Base-by-base conservation (phyloP, 106 monocot species). In the Allium cepa region DNA sequence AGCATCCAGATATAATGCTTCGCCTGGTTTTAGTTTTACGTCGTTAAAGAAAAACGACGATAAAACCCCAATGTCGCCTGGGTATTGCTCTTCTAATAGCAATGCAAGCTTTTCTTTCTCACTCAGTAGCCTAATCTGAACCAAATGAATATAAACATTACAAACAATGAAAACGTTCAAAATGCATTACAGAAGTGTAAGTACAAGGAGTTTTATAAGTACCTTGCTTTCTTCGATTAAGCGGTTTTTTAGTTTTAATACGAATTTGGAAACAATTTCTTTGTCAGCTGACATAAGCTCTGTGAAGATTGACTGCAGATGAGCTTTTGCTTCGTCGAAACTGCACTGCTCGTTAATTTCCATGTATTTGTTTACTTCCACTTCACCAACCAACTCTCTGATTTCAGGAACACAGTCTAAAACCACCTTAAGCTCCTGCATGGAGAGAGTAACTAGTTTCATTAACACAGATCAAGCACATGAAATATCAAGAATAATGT, bases 21-120 rank as follows among this genome's bases (percentile, higher is more conserved):
- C 96, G 5, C 96, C 96, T 12, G 92, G 96, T 18, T 65, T 80
- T n/a, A 97, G 88, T 68, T 82, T 88, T 16, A 97, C 82, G 69
- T 86, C 86, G 63, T 97, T 97, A 60, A 97, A 86, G 71, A 97
- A 97, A 73, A 88, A 89, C 56, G 88, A 74, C 56, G 96, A 76
- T 69, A 92, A 51, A 17, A 92, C 92, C 56, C 92, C 96, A 62
- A 97, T 68, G 79, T 97, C 96, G 73, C 48, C 79, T 64, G 88
- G 92, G 73, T 97, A 92, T 47, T 97, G 96, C 69, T 84, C 69
- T 68, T 92, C 88, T 60, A 97, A 66, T 47, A 75, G 66, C 13
- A 97, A 71, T 53, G 77, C 84, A 10, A 97, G 82, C 11, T 80
- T 49, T 71, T 97, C 96, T 59, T 92, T 97, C 76, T 88, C 96